Evolutionary conservation across 768 basidiomycete genomes (phyloP).

Genomic region (Termitomyces sp.): DNA sequence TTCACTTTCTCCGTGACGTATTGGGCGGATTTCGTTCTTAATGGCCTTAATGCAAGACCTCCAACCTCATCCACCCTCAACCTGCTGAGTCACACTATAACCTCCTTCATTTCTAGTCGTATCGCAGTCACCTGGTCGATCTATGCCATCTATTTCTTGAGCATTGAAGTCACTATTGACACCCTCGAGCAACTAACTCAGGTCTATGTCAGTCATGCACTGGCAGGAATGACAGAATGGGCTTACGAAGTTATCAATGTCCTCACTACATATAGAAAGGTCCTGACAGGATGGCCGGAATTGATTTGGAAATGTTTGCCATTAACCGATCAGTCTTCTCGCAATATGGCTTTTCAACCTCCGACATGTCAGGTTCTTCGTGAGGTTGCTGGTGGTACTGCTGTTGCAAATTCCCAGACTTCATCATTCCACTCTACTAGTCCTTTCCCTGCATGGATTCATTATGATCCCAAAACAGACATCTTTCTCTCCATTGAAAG

Average conservation of each 20-base stretch:
- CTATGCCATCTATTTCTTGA: not conserved
- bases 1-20: constrained; percentile 1
- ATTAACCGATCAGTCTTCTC: not conserved
- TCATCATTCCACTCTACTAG: too few species aligned
- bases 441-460: not conserved
- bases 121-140: not conserved
- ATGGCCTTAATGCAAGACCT: not conserved
- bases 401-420: too few species aligned
- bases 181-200: not conserved
- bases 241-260: not conserved
- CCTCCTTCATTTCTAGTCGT: not conserved
- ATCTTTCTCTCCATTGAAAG: not conserved
- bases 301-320: not conserved
- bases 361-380: too few species aligned
- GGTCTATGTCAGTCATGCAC: not conserved
- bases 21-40: not conserved
- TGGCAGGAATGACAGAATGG: not conserved
- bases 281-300: not conserved
- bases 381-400: too few species aligned
- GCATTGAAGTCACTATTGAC: not conserved
- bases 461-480: constrained; percentile 1
- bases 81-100: not conserved
- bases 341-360: too few species aligned
- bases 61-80: not conserved
- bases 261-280: not conserved